These are phyloP conservation scores for Quercus agrifolia DNA, from an alignment of 306 rosid genomes.

Conservation along the genomic window DNA sequence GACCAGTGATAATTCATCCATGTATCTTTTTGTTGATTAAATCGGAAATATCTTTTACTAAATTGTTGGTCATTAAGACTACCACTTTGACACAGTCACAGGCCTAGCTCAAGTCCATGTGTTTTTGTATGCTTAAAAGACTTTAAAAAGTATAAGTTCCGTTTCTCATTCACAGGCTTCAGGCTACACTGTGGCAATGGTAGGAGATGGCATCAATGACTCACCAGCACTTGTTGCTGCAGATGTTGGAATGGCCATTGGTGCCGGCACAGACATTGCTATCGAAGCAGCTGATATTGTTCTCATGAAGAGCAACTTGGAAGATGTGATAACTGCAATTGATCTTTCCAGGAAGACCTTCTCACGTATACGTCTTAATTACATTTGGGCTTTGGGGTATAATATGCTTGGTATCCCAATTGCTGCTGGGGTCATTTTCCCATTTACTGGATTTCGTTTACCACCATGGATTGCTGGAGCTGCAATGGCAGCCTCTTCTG, in stretches of 20 bases:
- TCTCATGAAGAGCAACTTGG: conserved; percentile 76
- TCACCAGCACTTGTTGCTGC: conserved; percentile 84
- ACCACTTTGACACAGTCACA: neutral
- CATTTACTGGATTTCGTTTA: conserved; percentile 51
- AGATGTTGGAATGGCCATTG: conserved; percentile 86
- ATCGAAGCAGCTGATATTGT: conserved; percentile 93
- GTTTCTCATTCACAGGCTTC: conserved; percentile 27
- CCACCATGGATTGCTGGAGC: conserved; percentile 97
- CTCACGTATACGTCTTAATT: conserved; percentile 58
- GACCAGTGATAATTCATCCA: neutral
- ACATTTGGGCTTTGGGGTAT: conserved; percentile 76
- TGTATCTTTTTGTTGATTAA: neutral
- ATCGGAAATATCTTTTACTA: neutral
- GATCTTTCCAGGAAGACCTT: conserved; percentile 74
- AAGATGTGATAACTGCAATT: conserved; percentile 73
- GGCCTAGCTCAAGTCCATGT: neutral
- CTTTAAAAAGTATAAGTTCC: neutral
- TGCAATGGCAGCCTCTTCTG: conserved; percentile 92
- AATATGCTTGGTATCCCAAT: conserved; percentile 78
- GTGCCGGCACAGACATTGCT: conserved; percentile 85
- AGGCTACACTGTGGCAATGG: conserved; percentile 73
- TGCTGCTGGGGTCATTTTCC: conserved; percentile 63
- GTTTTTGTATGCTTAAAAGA: neutral
- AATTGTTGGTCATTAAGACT: neutral
- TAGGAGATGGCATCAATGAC: conserved; percentile 88